phyloP scores from a whole-genome alignment of 331 rosid genomes.

The Quercus lobata region DNA sequence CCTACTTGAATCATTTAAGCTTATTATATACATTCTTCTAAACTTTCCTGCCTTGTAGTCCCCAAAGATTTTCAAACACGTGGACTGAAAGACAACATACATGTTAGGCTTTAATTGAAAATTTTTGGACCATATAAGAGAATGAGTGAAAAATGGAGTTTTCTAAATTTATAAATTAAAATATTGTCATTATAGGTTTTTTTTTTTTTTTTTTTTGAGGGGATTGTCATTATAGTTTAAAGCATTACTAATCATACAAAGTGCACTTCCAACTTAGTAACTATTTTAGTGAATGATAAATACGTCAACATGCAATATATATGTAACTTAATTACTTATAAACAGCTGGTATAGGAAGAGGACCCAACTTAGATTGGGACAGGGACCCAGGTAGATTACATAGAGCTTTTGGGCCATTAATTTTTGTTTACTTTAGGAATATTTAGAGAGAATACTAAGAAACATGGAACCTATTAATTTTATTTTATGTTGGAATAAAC shows the following conservation, averaged over 20 bases:
- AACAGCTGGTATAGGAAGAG: neutral
- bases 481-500: neutral
- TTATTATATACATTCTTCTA: neutral
- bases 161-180: slow-evolving; percentile 12
- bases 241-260: slow-evolving; percentile 14
- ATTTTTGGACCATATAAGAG: neutral
- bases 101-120: neutral
- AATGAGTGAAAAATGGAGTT: slow-evolving; percentile 20
- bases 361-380: neutral
- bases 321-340: too few relatives aligned
- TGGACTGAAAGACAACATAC: neutral
- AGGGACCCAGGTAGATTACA: neutral
- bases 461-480: neutral
- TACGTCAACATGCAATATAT: too few relatives aligned
- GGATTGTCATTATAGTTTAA: slow-evolving; percentile 6
- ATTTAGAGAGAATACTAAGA: neutral
- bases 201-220: too few relatives aligned
- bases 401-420: neutral
- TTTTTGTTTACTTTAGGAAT: neutral
- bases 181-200: slow-evolving; percentile 9
- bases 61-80: neutral
- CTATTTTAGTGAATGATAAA: slow-evolving; percentile 3
- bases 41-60: neutral
- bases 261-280: slow-evolving; percentile 25
- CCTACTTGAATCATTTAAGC: neutral